Base-by-base conservation (phyloP, 257 asterid genomes). In the Ilex aquifolium region DNA sequence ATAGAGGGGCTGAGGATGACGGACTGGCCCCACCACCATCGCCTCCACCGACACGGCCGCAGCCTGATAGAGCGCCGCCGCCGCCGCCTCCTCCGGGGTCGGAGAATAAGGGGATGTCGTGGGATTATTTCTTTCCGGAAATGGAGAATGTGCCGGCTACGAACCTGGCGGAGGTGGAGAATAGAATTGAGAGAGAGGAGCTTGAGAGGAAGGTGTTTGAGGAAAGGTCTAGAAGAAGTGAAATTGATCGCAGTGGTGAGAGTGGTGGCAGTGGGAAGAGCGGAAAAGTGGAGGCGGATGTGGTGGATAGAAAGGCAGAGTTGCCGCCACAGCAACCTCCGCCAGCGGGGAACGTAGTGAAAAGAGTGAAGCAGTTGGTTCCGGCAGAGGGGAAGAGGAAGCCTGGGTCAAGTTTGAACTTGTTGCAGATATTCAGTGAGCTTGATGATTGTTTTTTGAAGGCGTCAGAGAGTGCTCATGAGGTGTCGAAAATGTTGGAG, bases 381-480 rank as follows among this genome's bases (percentile, higher is more conserved):
- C 85, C 76, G 7, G 72, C 75, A 10, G 95, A 86, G 66, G 88
- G 61, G 15, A 88, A 84, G 68, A 86, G 69, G 82, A 87, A 75
- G 74, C 69, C 62, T 5, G 83, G 67, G 31, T 66, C 67, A 3
- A 70, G 72, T 67, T 64, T 70, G 59, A 88, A 74, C 70, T 69
- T 91, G 72, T 52, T 76, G 73, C 80, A 82, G 68, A 82, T 92
- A 74, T 89, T 89, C 60, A 72, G 72, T 39, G 88, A 80, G 3
- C 85, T 92, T 58, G 99, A 92, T 81, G 99, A 92, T 75, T 87
- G 87, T 68, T 92, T 92, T 69, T 95, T 92, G 6, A 80, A 82
- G 81, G 95, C 96, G 44, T 92, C 89, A 0, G 89, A 92, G 69
- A 87, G 99, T 72, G 95, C 97, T 66, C 89, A 89, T 7, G 99